Evolutionary conservation across 495 filamentous ascomycete species (phyloP), one percentile per base, ranked within the genome.

Genomic region (Neurospora pannonica): DNA sequence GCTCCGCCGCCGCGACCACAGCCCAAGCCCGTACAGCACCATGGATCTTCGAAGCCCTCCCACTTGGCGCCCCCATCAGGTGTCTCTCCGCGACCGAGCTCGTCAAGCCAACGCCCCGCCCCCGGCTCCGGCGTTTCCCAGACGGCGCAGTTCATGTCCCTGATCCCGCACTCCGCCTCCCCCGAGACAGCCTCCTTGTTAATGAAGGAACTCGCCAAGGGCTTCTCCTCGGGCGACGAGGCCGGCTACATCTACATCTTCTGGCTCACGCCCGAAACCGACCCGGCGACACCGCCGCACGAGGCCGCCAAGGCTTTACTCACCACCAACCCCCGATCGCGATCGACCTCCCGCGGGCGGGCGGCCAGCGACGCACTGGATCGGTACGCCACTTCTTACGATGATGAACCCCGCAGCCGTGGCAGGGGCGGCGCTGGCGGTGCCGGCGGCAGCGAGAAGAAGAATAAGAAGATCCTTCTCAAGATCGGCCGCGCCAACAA

Each of bases 161-260:
- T 93, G 77, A 92, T 97, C 73, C 93, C 94, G 2, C 73, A 83
- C 9, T 81, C 82, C 19, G 84, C 91, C 19, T 86, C 88, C 0
- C 92, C 91, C 3, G 84, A 89, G 81, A 92, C 88, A 21, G 90
- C 90, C 21, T 90, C 90, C 8, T 78, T 82, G 28, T 86, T 95
- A 37, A 86, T 93, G 48, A 84, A 88, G 38, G 95, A 97, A 80
- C 85, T 98, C 5, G 89, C 90, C 17, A 97, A 97, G 78, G 93
- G 95, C 13, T 87, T 97, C 74, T 93, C 93, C 4, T 83, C 82
- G 6, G 83, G 85, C 48, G 96, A 98, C 77, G 93, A 97, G 69
- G 87, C 93, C 62, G 96, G 96, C 43, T 99, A 94, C 80, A 98
- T 98, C 76, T 99, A 99, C 86, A 96, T 99, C 77, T 99, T 98